Percentiles rank a stretch among this genome's conserved stretches.
Conservation (phyloP, 2,329 filamentous ascomycete species). For the Chalara sp. region DNA sequence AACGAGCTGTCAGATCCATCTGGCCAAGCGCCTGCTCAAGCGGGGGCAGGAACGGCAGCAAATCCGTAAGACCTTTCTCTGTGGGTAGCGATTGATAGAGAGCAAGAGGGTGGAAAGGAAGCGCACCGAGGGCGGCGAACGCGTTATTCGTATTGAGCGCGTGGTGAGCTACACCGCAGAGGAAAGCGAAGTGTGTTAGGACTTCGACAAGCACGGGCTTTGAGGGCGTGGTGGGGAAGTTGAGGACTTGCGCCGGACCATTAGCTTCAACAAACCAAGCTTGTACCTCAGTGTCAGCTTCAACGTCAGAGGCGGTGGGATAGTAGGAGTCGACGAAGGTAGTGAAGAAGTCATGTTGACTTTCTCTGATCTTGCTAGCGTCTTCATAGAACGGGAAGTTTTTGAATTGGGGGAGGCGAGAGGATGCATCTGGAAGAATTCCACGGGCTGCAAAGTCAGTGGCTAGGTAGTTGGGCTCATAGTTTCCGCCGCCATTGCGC, state of each 20-base stretch:
- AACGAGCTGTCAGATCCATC: constrained; percentile 31
- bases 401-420: constrained; percentile 30
- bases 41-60: constrained; percentile 31
- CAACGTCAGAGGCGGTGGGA: constrained; percentile 24
- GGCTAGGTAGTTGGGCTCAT: constrained; percentile 33
- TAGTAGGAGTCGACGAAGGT: constrained; percentile 40
- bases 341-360: constrained; percentile 32
- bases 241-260: constrained; percentile 29
- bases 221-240: constrained; percentile 31
- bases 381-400: constrained; percentile 40
- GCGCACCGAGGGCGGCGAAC: constrained; percentile 27
- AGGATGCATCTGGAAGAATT: constrained; percentile 28
- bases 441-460: constrained; percentile 32
- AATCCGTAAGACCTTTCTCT: constrained; percentile 31
- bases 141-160: constrained; percentile 36
- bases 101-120: constrained; percentile 35
- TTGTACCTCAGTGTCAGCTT: constrained; percentile 34
- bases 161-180: constrained; percentile 33
- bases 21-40: constrained; percentile 28
- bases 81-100: constrained; percentile 27
- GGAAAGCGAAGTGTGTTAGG: constrained; percentile 35
- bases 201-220: constrained; percentile 31
- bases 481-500: constrained; percentile 20
- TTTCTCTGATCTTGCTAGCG: constrained; percentile 29
- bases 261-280: constrained; percentile 35